Base-by-base conservation (phyloP, 2,329 filamentous ascomycete species). In the Pyrenochaeta sp. region DNA sequence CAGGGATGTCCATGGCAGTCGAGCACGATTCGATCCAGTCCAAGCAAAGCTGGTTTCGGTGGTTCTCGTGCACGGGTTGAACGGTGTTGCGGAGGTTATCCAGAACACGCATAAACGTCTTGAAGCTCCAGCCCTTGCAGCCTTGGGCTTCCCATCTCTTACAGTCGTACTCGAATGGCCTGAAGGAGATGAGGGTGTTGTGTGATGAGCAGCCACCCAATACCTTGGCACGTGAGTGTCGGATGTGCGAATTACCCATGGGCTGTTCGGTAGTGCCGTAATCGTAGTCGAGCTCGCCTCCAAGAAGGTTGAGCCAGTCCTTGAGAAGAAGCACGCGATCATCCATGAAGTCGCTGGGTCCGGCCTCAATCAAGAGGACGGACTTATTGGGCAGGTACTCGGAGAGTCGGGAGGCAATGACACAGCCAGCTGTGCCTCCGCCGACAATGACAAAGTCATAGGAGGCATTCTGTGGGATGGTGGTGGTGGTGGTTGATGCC, bases 131-230 rank as follows among this genome's bases (percentile, higher is more conserved):
- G 71, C 92, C 92, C 74, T 86, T 87, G 81, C 90, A 93, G 60
- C 93, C 93, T 72, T 91, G 83, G 32, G 86, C 86, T 72, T 93
- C 89, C 93, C 93, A 97, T 69, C 91, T 85, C 73, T 91, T 85
- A 81, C 91, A 87, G 79, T 97, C 93, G 78, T 96, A 93, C 78
- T 93, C 88, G 74, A 96, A 96, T 7, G 93, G 92, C 27, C 92
- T 88, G 86, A 96, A 96, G 19, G 91, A 95, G 78, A 97, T 96
- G 71, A 96, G 84, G 22, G 93, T 96, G 81, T 97, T 97, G 85
- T 96, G 93, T 58, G 91, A 94, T 44, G 92, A 96, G 84, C 93
- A 97, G 66, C 93, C 93, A 67, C 93, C 93, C 30, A 97, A 86
- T 39, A 97, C 92, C 83, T 96, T 96, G 64, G 93, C 93, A 62